Evolutionary conservation across 2,329 filamentous ascomycete species (phyloP).

Genomic region (Alternaria burnsii): DNA sequence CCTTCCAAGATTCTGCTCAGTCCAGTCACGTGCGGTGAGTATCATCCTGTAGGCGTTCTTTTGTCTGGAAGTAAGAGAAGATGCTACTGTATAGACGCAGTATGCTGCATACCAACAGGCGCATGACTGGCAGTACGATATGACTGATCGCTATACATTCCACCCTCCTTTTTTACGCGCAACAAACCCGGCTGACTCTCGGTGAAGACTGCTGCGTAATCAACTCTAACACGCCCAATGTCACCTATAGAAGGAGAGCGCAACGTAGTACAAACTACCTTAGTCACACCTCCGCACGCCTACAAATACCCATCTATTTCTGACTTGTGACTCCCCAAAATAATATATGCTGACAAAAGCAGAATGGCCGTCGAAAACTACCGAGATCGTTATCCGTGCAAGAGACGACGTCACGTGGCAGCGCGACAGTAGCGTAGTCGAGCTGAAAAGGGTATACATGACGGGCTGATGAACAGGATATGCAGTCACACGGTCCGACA

Average conservation of each 20-base stretch:
- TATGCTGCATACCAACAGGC: background rate
- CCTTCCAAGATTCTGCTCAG: background rate
- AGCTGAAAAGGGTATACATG: constrained; percentile 3
- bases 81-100: background rate
- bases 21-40: background rate
- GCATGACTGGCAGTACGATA: background rate
- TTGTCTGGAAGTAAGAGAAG: background rate
- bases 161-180: background rate
- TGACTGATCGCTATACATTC: background rate
- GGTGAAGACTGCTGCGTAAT: constrained; percentile 1
- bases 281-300: background rate
- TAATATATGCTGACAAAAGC: constrained; percentile 3
- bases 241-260: background rate
- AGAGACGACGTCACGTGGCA: background rate
- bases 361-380: background rate
- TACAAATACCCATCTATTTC: background rate
- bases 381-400: background rate
- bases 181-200: background rate
- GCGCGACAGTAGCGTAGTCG: background rate
- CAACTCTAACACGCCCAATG: background rate
- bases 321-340: background rate
- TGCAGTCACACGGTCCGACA: background rate
- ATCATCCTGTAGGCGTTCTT: background rate
- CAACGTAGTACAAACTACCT: constrained; percentile 1
- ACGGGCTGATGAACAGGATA: background rate